Evolutionary conservation across 2,329 filamentous ascomycete species (phyloP), one percentile per base, ranked within the genome.

Genomic region (Exophiala sp.): DNA sequence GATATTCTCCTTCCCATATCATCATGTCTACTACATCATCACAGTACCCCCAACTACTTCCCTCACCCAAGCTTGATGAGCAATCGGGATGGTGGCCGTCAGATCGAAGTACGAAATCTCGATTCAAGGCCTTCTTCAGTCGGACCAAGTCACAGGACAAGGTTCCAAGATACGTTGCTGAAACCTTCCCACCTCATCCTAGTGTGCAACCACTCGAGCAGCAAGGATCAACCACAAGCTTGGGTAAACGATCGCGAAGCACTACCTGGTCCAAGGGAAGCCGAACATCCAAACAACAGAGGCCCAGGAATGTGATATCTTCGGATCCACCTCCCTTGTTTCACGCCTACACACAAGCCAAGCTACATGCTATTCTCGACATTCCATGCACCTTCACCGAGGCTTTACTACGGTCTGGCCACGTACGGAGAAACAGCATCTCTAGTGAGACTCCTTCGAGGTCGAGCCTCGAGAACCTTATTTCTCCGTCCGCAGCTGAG

Each of bases 321-420:
- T 89, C 85, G 85, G 80, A 82, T 52, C 81, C 85, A 12, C 88
- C 89, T 5, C 88, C 90, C 1, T 74, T 96, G 10, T 95, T 91
- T 68, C 88, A 95, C 68, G 90, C 89, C 10, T 95, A 91, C 67
- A 87, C 89, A 0, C 91, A 95, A 69, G 84, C 89, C 2, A 80
- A 89, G 61, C 91, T 88, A 65, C 83, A 94, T 68, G 84, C 83
- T 9, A 83, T 80, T 12, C 75, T 95, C 2, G 80, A 85, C 21
- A 80, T 87, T 12, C 86, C 86, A 7, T 52, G 49, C 18, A 52
- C 48, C 14, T 47, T 56, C 36, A 56, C 54, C 5, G 35, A 81
- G 79, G 1, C 71, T 87, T 9, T 82, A 87, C 1, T 80, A 86
- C 1, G 91, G 95, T 57, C 72, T 80, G 1, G 81, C 94, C 43